These are phyloP conservation scores for Bremia lactucae DNA, from an alignment of 352 stramenopile species.

Conservation along the genomic window DNA sequence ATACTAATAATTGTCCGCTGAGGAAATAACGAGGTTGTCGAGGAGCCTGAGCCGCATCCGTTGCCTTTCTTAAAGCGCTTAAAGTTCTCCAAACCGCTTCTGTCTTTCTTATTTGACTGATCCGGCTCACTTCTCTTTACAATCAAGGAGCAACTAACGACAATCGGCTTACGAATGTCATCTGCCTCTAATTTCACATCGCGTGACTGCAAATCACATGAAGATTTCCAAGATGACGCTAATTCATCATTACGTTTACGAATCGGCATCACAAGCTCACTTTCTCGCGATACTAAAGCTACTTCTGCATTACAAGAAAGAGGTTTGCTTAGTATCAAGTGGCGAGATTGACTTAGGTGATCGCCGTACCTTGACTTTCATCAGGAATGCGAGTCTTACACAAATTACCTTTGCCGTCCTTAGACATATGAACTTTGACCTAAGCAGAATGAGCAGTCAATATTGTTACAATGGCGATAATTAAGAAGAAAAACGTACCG, in stretches of 20 bases:
- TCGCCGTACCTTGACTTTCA: constrained; percentile 8
- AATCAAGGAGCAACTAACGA: constrained; percentile 44
- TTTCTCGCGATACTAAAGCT: not conserved
- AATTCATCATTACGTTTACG: constrained; percentile 3
- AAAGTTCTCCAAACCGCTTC: constrained; percentile 39
- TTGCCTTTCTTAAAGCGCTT: constrained; percentile 84
- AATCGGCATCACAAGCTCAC: not conserved
- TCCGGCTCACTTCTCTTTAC: constrained; percentile 23
- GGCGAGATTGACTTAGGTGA: not conserved
- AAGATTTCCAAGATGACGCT: constrained; percentile 23
- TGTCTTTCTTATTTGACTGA: not conserved
- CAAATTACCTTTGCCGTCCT: constrained; percentile 18
- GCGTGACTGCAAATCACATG: constrained; percentile 14
- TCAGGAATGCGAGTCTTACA: no score
- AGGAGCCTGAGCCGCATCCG: constrained; percentile 26
- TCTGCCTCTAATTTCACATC: constrained; percentile 20
- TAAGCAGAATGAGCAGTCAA: constrained; percentile 6
- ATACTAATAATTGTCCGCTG: constrained; percentile 49
- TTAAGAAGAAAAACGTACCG: constrained; percentile 9
- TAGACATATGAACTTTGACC: constrained; percentile 6
- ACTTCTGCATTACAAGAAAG: not conserved
- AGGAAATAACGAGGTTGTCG: constrained; percentile 38
- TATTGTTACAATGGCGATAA: no score
- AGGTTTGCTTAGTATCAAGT: no score
- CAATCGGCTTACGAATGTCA: constrained; percentile 27